Percentiles rank a stretch among this genome's conserved stretches.
Conservation (phyloP, 148 eudicot species). For the Camellia lanceoleosa region DNA sequence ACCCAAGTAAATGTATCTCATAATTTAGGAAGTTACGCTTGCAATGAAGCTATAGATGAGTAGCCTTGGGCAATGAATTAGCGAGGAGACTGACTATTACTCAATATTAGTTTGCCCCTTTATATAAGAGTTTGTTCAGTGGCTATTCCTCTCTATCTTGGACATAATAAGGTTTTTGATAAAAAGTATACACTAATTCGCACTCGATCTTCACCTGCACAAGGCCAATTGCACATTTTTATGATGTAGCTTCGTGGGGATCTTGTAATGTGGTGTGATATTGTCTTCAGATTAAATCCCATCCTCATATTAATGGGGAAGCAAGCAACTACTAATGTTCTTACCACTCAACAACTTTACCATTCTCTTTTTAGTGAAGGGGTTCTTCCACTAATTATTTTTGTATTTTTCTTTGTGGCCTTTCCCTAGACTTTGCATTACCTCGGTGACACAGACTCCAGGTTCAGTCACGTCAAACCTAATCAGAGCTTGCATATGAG, state of each 20-base stretch:
- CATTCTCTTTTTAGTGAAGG: not conserved
- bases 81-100: too few relatives aligned
- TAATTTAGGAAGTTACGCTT: too few relatives aligned
- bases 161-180: not conserved
- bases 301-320: not conserved
- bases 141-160: not conserved
- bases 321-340: not conserved
- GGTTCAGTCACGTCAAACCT: too few relatives aligned
- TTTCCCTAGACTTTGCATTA: slow-evolving; percentile 50
- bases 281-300: not conserved
- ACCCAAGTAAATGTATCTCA: too few relatives aligned
- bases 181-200: too few relatives aligned
- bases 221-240: too few relatives aligned
- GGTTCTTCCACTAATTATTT: slow-evolving; percentile 29
- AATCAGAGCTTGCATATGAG: slow-evolving; percentile 3
- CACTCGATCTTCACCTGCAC: not conserved
- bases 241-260: too few relatives aligned
- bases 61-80: not conserved
- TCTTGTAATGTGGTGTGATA: not conserved
- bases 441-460: slow-evolving; percentile 46
- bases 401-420: slow-evolving; percentile 11
- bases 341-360: not conserved
- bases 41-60: not conserved
- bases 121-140: not conserved
- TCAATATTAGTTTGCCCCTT: too few relatives aligned